Evolutionary conservation across 2,329 filamentous ascomycete genomes (phyloP).

Genomic region (Chaetomium globosum): DNA sequence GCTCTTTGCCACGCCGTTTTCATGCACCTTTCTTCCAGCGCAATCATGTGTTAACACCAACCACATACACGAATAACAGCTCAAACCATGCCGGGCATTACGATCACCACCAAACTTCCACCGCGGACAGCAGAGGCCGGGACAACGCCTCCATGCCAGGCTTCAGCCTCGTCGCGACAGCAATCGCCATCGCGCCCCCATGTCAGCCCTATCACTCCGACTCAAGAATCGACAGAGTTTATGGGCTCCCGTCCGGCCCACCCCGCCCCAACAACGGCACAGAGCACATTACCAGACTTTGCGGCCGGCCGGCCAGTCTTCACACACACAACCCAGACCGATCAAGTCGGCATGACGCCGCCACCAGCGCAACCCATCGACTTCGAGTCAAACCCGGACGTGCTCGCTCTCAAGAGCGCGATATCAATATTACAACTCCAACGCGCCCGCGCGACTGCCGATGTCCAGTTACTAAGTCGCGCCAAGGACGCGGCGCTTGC

Average conservation of each 20-base stretch:
- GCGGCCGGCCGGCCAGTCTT: conserved; percentile 45
- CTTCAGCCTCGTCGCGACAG: conserved; percentile 38
- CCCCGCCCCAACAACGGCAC: conserved; percentile 19
- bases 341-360: conserved; percentile 49
- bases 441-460: conserved; percentile 72
- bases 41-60: neutral
- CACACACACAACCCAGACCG: conserved; percentile 49
- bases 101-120: conserved; percentile 36
- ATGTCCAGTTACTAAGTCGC: conserved; percentile 70
- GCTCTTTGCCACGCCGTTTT: neutral
- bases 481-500: conserved; percentile 71
- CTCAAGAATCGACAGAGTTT: conserved; percentile 46
- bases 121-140: conserved; percentile 33
- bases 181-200: conserved; percentile 54
- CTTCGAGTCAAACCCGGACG: conserved; percentile 75
- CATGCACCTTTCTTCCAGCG: neutral
- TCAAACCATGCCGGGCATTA: conserved; percentile 41
- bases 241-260: neutral
- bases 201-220: conserved; percentile 60
- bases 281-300: conserved; percentile 36
- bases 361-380: conserved; percentile 57
- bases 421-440: conserved; percentile 88
- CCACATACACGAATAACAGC: neutral
- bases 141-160: conserved; percentile 22
- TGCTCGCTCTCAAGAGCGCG: conserved; percentile 80